These are phyloP conservation scores for Diplocarpon rosae DNA, from an alignment of 2,329 filamentous ascomycete genomes.

Conservation along the genomic window DNA sequence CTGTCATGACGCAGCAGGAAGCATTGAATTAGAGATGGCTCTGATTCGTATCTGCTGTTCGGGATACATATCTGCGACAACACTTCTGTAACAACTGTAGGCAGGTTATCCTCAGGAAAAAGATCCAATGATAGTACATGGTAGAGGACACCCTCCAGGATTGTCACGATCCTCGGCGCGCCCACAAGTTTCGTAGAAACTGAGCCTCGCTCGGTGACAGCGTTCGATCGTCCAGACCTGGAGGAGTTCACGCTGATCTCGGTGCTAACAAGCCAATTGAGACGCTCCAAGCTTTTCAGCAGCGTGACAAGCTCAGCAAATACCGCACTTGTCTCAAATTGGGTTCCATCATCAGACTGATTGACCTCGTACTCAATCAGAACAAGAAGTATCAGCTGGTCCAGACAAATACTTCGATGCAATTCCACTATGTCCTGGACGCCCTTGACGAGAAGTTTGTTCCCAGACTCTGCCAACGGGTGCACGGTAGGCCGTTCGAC, in stretches of 20 bases:
- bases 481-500: conserved; percentile 21
- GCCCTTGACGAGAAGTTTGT: conserved; percentile 61
- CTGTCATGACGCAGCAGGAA: conserved; percentile 48
- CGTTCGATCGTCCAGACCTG: conserved; percentile 31
- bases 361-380: conserved; percentile 81
- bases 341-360: conserved; percentile 55
- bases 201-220: conserved; percentile 21
- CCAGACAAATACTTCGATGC: conserved; percentile 65
- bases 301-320: conserved; percentile 60
- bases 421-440: conserved; percentile 68
- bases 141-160: conserved; percentile 47
- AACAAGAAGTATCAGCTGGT: conserved; percentile 70
- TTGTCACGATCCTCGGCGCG: conserved; percentile 40
- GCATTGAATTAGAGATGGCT: conserved; percentile 49
- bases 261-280: conserved; percentile 55
- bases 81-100: conserved; percentile 53
- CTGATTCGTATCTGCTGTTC: conserved; percentile 55
- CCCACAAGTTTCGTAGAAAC: conserved; percentile 31
- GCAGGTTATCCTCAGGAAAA: conserved; percentile 38
- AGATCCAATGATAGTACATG: conserved; percentile 52
- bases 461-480: conserved; percentile 64
- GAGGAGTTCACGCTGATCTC: conserved; percentile 41
- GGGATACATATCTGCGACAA: conserved; percentile 54
- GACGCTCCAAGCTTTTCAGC: conserved; percentile 63
- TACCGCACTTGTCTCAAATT: conserved; percentile 59